Percentiles rank a stretch among this genome's conserved stretches.
Evolutionary conservation across 305 asterid genomes (phyloP).

Genomic region (Solanum hybrid): DNA sequence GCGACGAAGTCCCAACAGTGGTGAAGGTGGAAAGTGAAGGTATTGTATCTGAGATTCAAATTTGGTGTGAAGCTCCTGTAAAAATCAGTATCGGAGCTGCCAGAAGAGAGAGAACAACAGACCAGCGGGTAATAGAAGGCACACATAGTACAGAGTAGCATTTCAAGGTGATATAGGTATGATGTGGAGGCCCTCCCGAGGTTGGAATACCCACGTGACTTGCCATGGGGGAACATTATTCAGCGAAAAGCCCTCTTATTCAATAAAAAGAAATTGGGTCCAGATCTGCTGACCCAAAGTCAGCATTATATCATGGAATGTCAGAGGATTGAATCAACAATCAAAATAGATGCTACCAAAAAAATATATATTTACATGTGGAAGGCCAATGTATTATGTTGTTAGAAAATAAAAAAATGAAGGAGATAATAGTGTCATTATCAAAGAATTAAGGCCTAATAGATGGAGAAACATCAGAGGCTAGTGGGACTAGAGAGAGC

Average conservation of each 20-base stretch:
- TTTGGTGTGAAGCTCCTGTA: background rate
- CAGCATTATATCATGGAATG: background rate
- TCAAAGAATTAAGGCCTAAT: background rate
- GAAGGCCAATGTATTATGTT: background rate
- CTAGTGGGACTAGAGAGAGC: background rate
- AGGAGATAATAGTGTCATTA: background rate
- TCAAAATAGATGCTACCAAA: background rate
- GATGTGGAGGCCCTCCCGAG: background rate
- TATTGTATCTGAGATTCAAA: background rate
- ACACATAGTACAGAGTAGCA: background rate
- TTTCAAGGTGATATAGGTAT: background rate
- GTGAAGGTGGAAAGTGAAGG: background rate
- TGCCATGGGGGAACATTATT: background rate
- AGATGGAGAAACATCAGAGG: background rate
- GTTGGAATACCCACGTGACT: background rate
- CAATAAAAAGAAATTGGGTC: background rate
- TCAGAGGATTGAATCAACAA: background rate
- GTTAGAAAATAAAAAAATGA: background rate
- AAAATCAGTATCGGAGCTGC: background rate
- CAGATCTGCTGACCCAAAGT: background rate
- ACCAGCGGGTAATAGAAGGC: background rate
- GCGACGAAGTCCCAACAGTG: background rate
- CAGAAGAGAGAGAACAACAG: background rate
- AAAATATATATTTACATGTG: background rate
- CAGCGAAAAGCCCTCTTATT: background rate